Percentiles rank a stretch among this genome's conserved stretches.
Conservation (phyloP, 345 rosid species). For the Durio zibethinus region DNA sequence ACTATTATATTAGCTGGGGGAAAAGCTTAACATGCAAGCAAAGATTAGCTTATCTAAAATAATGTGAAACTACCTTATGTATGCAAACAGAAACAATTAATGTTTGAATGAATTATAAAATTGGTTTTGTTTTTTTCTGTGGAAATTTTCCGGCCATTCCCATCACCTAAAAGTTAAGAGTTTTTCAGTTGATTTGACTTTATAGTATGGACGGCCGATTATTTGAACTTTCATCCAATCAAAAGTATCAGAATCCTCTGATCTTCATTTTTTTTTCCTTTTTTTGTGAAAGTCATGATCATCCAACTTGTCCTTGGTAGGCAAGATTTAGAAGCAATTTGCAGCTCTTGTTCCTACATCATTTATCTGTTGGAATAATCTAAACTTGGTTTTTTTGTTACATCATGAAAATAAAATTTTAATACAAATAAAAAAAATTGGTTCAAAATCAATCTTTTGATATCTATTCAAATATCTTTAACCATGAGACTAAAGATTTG, state of each 20-base stretch:
- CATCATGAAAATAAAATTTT: too few relatives aligned
- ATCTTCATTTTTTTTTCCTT: not conserved
- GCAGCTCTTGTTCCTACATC: too few relatives aligned
- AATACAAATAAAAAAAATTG: too few relatives aligned
- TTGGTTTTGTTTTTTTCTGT: too few relatives aligned
- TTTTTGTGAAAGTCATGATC: not conserved
- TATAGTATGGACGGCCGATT: conserved; percentile 4
- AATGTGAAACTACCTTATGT: not conserved
- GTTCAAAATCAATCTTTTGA: too few relatives aligned
- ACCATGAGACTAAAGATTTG: too few relatives aligned
- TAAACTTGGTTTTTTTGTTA: too few relatives aligned
- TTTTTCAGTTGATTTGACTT: conserved; percentile 16
- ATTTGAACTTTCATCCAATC: conserved; percentile 6
- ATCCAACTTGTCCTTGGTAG: not conserved
- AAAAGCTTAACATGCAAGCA: conserved; percentile 1
- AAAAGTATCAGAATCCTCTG: not conserved
- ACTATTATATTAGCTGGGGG: not conserved
- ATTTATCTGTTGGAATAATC: too few relatives aligned
- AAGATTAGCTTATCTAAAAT: not conserved
- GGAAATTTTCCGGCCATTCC: not conserved
- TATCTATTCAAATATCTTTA: too few relatives aligned
- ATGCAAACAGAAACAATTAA: not conserved
- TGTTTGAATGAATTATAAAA: not conserved
- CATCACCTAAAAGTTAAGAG: conserved; percentile 14
- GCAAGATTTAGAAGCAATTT: not conserved